Evolutionary conservation across 352 stramenopile genomes (phyloP).

Genomic region (Phytophthora ohioensis): DNA sequence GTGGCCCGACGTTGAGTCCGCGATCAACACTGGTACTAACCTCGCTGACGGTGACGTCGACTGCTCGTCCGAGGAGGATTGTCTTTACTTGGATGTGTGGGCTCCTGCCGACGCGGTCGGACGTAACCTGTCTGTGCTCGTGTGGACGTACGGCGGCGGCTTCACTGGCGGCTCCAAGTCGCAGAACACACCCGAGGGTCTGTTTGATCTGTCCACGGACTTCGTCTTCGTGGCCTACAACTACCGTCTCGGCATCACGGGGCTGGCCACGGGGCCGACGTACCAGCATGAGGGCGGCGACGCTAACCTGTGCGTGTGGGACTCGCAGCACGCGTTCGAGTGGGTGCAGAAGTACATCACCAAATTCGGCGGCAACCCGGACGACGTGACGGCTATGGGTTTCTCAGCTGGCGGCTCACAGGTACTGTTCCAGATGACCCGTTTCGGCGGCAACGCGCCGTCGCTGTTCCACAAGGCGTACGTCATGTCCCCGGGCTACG

Average conservation of each 20-base stretch:
- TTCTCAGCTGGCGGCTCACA: slow-evolving; percentile 41
- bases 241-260: slow-evolving; percentile 45
- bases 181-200: slow-evolving; percentile 27
- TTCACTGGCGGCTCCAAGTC: slow-evolving; percentile 41
- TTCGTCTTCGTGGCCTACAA: slow-evolving; percentile 51
- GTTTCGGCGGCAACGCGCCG: slow-evolving; percentile 32
- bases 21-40: slow-evolving; percentile 37
- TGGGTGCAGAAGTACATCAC: slow-evolving; percentile 52
- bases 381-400: slow-evolving; percentile 45
- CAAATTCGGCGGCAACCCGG: slow-evolving; percentile 48
- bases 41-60: slow-evolving; percentile 36
- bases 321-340: slow-evolving; percentile 42
- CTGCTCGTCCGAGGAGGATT: slow-evolving; percentile 38
- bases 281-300: slow-evolving; percentile 42
- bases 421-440: slow-evolving; percentile 40
- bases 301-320: slow-evolving; percentile 37
- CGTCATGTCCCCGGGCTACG: slow-evolving; percentile 35
- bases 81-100: slow-evolving; percentile 50
- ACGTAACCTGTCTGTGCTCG: slow-evolving; percentile 43
- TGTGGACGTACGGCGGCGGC: slow-evolving; percentile 46
- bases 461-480: slow-evolving; percentile 42
- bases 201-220: slow-evolving; percentile 37
- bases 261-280: slow-evolving; percentile 29
- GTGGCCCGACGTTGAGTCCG: slow-evolving; percentile 33
- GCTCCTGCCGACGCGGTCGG: slow-evolving; percentile 26